Evolutionary conservation across 495 filamentous ascomycete genomes (phyloP).

Genomic region (Aspergillus olivimuriae): DNA sequence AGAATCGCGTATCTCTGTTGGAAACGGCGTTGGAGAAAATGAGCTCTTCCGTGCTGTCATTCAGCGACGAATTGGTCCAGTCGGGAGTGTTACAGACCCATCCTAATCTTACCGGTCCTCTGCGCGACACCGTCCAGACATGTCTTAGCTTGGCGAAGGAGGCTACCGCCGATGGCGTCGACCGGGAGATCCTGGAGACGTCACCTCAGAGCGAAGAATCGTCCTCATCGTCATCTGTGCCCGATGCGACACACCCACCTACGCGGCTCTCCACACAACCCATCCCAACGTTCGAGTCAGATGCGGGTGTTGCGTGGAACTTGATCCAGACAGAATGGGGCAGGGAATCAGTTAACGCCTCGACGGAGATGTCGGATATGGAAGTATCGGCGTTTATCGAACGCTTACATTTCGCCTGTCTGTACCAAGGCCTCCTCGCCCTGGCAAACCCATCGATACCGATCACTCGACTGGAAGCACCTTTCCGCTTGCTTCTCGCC

Average conservation of each 20-base stretch:
- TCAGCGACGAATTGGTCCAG: slow-evolving; percentile 53
- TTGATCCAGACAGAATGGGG: too few relatives aligned
- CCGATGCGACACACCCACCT: neutral
- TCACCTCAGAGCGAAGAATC: slow-evolving; percentile 2
- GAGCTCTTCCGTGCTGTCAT: slow-evolving; percentile 63
- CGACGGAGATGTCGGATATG: slow-evolving; percentile 47
- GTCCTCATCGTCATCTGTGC: neutral
- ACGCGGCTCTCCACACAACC: too few relatives aligned
- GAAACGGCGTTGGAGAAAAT: slow-evolving; percentile 64
- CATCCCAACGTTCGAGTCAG: too few relatives aligned
- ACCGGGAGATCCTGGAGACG: neutral
- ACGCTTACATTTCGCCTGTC: slow-evolving; percentile 54
- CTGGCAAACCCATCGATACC: slow-evolving; percentile 46
- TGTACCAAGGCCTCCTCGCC: slow-evolving; percentile 54
- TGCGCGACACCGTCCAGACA: slow-evolving; percentile 29
- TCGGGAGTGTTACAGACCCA: slow-evolving; percentile 37
- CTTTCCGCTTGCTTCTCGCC: slow-evolving; percentile 62
- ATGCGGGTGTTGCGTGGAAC: too few relatives aligned
- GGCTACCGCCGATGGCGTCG: slow-evolving; percentile 6
- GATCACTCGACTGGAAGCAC: slow-evolving; percentile 40
- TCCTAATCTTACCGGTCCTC: slow-evolving; percentile 26
- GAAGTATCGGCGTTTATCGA: slow-evolving; percentile 50
- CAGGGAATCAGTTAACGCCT: too few relatives aligned
- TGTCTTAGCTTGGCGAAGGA: slow-evolving; percentile 21
- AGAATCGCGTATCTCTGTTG: slow-evolving; percentile 58